A percentile compares a stretch with the other conserved stretches of the same genome.
Conservation (phyloP, 495 filamentous ascomycete species). For the Xylaria grammica region DNA sequence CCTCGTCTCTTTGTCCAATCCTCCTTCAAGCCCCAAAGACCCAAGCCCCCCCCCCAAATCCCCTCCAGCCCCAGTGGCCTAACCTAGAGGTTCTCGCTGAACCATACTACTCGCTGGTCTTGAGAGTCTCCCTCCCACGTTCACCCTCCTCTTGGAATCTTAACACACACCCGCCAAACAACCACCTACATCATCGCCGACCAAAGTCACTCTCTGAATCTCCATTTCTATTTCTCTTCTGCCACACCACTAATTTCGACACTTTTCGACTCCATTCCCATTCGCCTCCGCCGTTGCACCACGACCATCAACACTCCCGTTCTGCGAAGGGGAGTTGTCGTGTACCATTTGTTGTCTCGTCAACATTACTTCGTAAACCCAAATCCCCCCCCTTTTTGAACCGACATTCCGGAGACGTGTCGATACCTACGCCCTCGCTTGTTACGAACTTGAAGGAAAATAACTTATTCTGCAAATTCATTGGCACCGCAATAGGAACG, state of each 20-base stretch:
- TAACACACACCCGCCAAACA: slow-evolving; percentile 11
- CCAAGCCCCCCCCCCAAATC: not conserved
- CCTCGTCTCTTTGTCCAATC: not conserved
- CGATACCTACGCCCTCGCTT: slow-evolving; percentile 21
- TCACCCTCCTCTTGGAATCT: slow-evolving; percentile 5
- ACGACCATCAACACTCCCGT: slow-evolving; percentile 20
- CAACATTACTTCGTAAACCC: not conserved
- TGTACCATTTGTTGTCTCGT: slow-evolving; percentile 4
- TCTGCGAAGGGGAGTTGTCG: slow-evolving; percentile 25
- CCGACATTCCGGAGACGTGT: not conserved
- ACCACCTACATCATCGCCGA: slow-evolving; percentile 18
- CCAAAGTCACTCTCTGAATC: slow-evolving; percentile 23
- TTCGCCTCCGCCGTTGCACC: slow-evolving; percentile 4
- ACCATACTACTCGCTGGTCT: slow-evolving; percentile 3
- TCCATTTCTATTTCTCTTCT: slow-evolving; percentile 23
- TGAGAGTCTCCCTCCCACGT: slow-evolving; percentile 1
- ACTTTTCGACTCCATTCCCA: not conserved
- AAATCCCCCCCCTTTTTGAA: not conserved
- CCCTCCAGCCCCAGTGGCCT: not conserved
- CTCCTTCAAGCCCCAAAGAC: not conserved
- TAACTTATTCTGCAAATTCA: not conserved
- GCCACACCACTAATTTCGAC: slow-evolving; percentile 20
- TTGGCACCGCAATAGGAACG: not conserved
- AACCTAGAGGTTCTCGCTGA: not conserved
- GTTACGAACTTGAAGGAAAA: slow-evolving; percentile 7